Conservation (phyloP, 148 eudicot genomes). For the Silene uniflora region DNA sequence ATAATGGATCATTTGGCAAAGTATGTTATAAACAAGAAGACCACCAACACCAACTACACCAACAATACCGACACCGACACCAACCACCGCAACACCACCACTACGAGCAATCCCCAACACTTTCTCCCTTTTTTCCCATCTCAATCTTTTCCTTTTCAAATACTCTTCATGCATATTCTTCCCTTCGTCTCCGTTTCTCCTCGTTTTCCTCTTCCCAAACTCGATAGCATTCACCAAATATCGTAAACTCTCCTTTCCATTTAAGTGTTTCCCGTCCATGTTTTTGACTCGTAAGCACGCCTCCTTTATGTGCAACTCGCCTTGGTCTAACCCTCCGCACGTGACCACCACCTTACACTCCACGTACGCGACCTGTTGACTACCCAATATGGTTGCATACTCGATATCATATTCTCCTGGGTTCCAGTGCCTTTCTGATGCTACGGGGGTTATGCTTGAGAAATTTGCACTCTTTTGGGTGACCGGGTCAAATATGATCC, state of each 20-base stretch:
- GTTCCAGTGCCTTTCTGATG: constrained; percentile 28
- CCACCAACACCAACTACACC: constrained; percentile 16
- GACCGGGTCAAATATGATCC: constrained; percentile 61
- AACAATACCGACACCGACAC: constrained; percentile 19
- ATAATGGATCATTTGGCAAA: background rate
- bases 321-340: constrained; percentile 38
- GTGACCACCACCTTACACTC: constrained; percentile 39
- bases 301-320: constrained; percentile 45
- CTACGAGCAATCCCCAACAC: constrained; percentile 26
- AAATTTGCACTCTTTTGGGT: constrained; percentile 41
- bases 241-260: constrained; percentile 47
- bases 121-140: constrained; percentile 34
- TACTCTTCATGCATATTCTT: constrained; percentile 35
- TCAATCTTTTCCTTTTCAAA: constrained; percentile 29
- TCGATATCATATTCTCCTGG: constrained; percentile 19
- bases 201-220: constrained; percentile 35
- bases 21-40: background rate
- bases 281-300: constrained; percentile 53
- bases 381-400: constrained; percentile 35
- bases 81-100: background rate
- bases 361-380: constrained; percentile 23
- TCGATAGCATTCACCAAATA: constrained; percentile 39
- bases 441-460: constrained; percentile 43
- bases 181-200: constrained; percentile 21
- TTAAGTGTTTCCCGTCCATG: constrained; percentile 46